These are phyloP conservation scores for Combretum micranthum DNA, from an alignment of 345 rosid genomes.

Conservation along the genomic window DNA sequence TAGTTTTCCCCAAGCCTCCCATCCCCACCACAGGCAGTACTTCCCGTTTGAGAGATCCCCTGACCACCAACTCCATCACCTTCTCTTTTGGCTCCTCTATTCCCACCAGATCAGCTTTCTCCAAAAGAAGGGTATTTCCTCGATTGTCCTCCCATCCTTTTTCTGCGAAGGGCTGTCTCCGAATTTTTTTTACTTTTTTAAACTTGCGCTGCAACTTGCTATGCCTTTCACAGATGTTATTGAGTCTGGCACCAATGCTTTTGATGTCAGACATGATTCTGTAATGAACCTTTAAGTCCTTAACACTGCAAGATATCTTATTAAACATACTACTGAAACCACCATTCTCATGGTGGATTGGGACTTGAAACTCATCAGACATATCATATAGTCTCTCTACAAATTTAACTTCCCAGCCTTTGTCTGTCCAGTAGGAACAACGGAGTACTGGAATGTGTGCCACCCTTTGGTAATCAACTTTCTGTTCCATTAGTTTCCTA, in stretches of 20 bases:
- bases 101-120: constrained; percentile 18
- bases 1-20: constrained; percentile 37
- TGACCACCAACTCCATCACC: constrained; percentile 5
- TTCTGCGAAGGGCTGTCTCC: not conserved
- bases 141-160: constrained; percentile 9
- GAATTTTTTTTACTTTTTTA: constrained; percentile 7
- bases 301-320: constrained; percentile 4
- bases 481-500: too few species aligned
- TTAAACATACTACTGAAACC: constrained; percentile 1
- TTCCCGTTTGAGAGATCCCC: not conserved
- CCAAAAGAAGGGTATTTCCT: constrained; percentile 7
- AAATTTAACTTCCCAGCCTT: constrained; percentile 15
- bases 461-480: too few species aligned
- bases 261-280: constrained; percentile 18
- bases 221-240: constrained; percentile 8
- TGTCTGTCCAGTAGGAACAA: constrained; percentile 13
- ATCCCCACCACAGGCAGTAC: constrained; percentile 25
- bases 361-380: constrained; percentile 14
- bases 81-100: constrained; percentile 8
- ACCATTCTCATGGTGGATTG: not conserved
- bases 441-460: too few species aligned
- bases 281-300: constrained; percentile 13
- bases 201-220: constrained; percentile 7
- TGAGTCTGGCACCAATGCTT: constrained; percentile 15
- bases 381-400: constrained; percentile 3